Evolutionary conservation across 768 basidiomycete genomes (phyloP).

Genomic region (Russula dissimulans): DNA sequence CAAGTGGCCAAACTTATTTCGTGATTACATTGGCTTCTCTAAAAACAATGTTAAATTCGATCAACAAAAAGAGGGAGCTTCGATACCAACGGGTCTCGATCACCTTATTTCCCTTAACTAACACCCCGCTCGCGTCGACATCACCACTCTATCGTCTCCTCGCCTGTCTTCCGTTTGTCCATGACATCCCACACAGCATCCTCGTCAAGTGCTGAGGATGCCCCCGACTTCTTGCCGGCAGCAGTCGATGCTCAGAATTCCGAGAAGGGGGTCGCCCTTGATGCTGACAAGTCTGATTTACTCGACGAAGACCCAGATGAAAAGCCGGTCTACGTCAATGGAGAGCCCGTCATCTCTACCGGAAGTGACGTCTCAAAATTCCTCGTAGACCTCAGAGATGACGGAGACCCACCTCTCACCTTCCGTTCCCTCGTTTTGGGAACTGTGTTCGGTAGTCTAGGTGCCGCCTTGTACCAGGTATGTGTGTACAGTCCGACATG

Average conservation of each 20-base stretch:
- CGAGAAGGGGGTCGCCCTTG: background rate
- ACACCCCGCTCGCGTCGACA: too few relatives aligned
- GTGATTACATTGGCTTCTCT: too few relatives aligned
- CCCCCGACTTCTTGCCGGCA: background rate
- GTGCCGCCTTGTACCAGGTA: slow-evolving; percentile 50
- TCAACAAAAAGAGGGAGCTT: too few relatives aligned
- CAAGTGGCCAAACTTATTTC: too few relatives aligned
- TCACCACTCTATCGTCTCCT: too few relatives aligned
- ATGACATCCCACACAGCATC: background rate
- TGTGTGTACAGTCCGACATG: slow-evolving; percentile 1
- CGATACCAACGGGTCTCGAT: too few relatives aligned
- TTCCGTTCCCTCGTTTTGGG: slow-evolving; percentile 49
- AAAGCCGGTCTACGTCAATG: slow-evolving; percentile 1
- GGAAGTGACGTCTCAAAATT: slow-evolving; percentile 46
- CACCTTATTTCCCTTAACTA: too few relatives aligned
- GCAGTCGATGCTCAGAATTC: background rate
- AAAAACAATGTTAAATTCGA: too few relatives aligned
- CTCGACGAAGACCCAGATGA: background rate
- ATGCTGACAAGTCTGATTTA: background rate
- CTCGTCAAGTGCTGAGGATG: background rate
- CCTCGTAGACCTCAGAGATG: slow-evolving; percentile 49
- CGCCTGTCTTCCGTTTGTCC: background rate
- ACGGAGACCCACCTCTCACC: slow-evolving; percentile 46
- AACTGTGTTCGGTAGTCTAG: slow-evolving; percentile 46
- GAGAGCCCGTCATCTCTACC: slow-evolving; percentile 24